Evolutionary conservation across 2,329 filamentous ascomycete genomes (phyloP), one percentile per base, ranked within the genome.

Genomic region (Xylariaceae sp.): DNA sequence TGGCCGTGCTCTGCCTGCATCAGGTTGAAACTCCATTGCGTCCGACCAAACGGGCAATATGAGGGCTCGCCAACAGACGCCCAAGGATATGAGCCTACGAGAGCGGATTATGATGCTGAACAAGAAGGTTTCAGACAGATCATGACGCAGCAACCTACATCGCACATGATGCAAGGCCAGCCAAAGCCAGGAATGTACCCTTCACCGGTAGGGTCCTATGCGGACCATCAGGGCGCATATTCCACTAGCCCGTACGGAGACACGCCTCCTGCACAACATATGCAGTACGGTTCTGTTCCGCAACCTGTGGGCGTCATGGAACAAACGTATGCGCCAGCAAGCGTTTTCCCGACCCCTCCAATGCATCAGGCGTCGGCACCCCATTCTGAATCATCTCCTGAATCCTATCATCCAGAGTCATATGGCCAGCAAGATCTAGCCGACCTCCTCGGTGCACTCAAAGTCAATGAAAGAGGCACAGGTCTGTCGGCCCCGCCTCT

Each of bases 1-100:
- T 97, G 93, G 91, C 93, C 93, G 19, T 97, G 91, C 65, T 93
- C 90, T 31, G 89, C 93, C 28, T 98, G 91, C 63, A 85, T 89
- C 48, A 81, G 91, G 37, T 73, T 97, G 48, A 97, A 96, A 70
- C 78, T 96, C 45, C 87, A 93, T 57, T 97, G 93, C 63, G 84
- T 96, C 19, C 89, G 89, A 34, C 93, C 91, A 3, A 89, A 88
- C 42, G 83, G 89, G 44, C 81, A 80, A 47, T 85, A 86, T 55
- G 86, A 89, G 55, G 80, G 82, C 39, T 74, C 58, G 17, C 51
- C 65, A 13, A 55, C 59, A 7, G 68, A 72, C 16, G 47, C 59
- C 9, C 62, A 64, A 30, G 59, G 62, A 3, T 82, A 76, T 53
- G 79, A 83, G 48, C 65, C 70, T 37, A 63, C 73, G 19, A 64